Conservation (phyloP, 164 flowering plant genomes). For the Amborella trichopoda region DNA sequence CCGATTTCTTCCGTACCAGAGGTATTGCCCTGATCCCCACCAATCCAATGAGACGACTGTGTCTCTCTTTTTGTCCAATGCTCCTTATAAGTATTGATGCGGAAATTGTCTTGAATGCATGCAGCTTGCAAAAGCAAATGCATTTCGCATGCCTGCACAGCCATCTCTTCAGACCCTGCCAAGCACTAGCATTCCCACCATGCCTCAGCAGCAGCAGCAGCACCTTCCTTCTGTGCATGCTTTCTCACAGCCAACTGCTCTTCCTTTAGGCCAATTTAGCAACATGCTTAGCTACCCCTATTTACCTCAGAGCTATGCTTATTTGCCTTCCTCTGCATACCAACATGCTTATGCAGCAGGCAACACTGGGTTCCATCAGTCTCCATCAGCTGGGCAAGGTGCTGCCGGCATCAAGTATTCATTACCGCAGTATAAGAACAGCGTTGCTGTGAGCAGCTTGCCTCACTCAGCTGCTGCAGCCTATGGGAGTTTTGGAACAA, state of each 20-base stretch:
- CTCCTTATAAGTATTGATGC: neutral
- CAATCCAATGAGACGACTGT: too few species aligned
- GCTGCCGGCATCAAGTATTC: constrained; percentile 24
- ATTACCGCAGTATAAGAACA: constrained; percentile 80
- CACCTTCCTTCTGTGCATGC: constrained; percentile 74
- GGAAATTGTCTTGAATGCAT: neutral
- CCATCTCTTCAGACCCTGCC: constrained; percentile 42
- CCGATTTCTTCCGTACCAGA: constrained; percentile 61
- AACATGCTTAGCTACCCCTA: constrained; percentile 83
- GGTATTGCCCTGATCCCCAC: constrained; percentile 23
- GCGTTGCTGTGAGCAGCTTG: constrained; percentile 58
- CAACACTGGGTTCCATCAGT: constrained; percentile 73
- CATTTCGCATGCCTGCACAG: constrained; percentile 47
- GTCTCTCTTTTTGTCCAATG: too few species aligned
- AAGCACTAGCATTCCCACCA: constrained; percentile 44
- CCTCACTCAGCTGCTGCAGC: constrained; percentile 78
- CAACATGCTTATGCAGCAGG: constrained; percentile 74
- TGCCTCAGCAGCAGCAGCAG: constrained; percentile 69
- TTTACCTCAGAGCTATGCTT: constrained; percentile 26
- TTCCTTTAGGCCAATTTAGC: constrained; percentile 74
- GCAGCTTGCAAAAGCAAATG: constrained; percentile 51
- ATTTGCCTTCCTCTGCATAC: constrained; percentile 35
- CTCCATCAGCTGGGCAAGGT: constrained; percentile 52
- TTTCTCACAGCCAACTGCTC: constrained; percentile 63
- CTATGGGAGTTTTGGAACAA: constrained; percentile 71